Base-by-base conservation (phyloP, 495 filamentous ascomycete genomes). In the Pyrenopolyporus hunteri region DNA sequence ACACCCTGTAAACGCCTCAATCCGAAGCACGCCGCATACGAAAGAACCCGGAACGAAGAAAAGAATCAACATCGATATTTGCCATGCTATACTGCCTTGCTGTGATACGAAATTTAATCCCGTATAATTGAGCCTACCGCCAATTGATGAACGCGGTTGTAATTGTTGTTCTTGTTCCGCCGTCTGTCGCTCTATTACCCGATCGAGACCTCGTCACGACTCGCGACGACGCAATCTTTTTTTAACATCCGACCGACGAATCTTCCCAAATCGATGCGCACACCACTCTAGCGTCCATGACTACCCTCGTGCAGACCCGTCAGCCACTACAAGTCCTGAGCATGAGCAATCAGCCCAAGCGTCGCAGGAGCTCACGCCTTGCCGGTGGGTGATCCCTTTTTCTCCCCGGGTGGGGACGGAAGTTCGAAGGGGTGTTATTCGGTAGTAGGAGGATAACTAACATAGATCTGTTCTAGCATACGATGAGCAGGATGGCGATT, bases 401-500 rank as follows among this genome's bases (percentile, higher is more conserved):
- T 28, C 22, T 37, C 17, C 22, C 32, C 42, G 1, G 10, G 37
- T 16, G 40, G 35, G 32, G 47, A 28, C 44, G 5, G n/a, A 5
- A 22, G 32, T 16, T 25, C 37, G 22, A 35, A 11, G 9, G 20
- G 26, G 28, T 29, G 14, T n/a, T 20, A 19, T 33, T 47, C 17
- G 29, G 4, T 11, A 26, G 48, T 25, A 17, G 23, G 28, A 17
- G 23, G 28, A 44, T 19, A 14, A 32, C 70, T 75, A 49, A 73
- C 48, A 31, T 1, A 11, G 16, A 22, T 35, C 45, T 23, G 42
- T 58, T 26, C 28, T 58, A 77, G 76, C 75, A 59, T 88, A 87
- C 66, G 83, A 88, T 67, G 84, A 88, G 70, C 77, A 85, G 53
- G 85, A 86, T 77, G 84, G 85, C 52, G 85, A 84, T 40, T 87